Base-by-base conservation (phyloP, 192 early-diverging fungal genomes). In the Gryganskiella cystojenkinii region DNA sequence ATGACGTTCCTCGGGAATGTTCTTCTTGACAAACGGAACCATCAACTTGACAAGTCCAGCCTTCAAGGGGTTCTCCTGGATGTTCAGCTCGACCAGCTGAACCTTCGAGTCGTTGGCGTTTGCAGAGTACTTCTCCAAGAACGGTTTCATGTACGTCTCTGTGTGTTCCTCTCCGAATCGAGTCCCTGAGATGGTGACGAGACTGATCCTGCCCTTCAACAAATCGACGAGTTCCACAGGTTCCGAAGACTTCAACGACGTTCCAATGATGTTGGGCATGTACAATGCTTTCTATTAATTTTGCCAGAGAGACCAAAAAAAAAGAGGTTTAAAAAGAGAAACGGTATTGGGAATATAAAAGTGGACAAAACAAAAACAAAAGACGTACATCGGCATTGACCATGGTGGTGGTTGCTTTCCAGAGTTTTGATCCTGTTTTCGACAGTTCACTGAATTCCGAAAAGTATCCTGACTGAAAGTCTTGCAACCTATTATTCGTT, bases 61-160 rank as follows among this genome's bases (percentile, higher is more conserved):
- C 45, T 87, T 87, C 25, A 87, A 51, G 6, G 75, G 62, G 51
- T 87, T 87, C 56, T 87, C 85, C 59, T 87, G 85, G 19, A 87
- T 84, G 74, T 87, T 87, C n/a, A 87, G 55, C 83, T 87, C 83
- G 6, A 87, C 69, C 13, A 83, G 19, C 35, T 87, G 85, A 7
- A 87, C 49, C 68, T 75, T 55, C 11, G 34, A 27, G 58, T 67
- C 55, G 40, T 55, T 43, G 10, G 13, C 22, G 9, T 24, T 30
- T 31, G 62, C 62, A 9, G 74, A 61, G 66, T 66, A 87, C 34
- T 66, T 70, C 31, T 66, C 54, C 67, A 84, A 42, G 43, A 87
- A 87, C 1, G 85, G 85, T 2, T 55, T 61, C 47, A 81, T 80
- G 44, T 82, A 87, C 7, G 81, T 73, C 34, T 83, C 70, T 10